phyloP scores from a whole-genome alignment of 805 yeast genomes.

The Monosporozyma aerobia region DNA sequence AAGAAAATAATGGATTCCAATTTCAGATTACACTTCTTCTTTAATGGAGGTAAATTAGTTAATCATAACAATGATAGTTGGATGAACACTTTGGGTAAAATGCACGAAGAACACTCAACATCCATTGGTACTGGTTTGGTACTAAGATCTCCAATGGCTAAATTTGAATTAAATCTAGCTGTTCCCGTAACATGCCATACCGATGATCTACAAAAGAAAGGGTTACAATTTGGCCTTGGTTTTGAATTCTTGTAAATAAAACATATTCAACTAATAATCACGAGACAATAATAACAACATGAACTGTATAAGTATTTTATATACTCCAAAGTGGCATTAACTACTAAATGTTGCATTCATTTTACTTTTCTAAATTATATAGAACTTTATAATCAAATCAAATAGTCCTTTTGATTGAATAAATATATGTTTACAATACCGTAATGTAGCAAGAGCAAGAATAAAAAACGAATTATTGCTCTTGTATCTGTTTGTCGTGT shows the following conservation, averaged over 20 bases:
- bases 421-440: neutral
- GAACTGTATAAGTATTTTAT: neutral
- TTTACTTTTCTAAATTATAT: neutral
- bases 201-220: slow-evolving; percentile 47
- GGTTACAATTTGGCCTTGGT: slow-evolving; percentile 60
- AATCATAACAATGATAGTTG: slow-evolving; percentile 24
- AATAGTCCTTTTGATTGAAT: neutral
- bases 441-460: neutral
- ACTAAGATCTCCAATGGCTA: slow-evolving; percentile 54
- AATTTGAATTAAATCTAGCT: slow-evolving; percentile 58
- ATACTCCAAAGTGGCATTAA: neutral
- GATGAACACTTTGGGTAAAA: slow-evolving; percentile 16
- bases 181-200: slow-evolving; percentile 48
- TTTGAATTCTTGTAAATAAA: slow-evolving; percentile 40
- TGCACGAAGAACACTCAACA: slow-evolving; percentile 37
- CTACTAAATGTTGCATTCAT: neutral
- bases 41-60: slow-evolving; percentile 55
- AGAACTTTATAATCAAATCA: too few species aligned
- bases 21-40: slow-evolving; percentile 52
- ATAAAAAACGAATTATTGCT: neutral
- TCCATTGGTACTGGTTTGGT: slow-evolving; percentile 52
- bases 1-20: slow-evolving; percentile 35
- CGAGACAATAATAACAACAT: neutral
- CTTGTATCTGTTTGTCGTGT: slow-evolving; percentile 36
- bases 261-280: neutral